Base-by-base conservation (phyloP, 2,329 filamentous ascomycete species). In the Ceratocystis ficicola region DNA sequence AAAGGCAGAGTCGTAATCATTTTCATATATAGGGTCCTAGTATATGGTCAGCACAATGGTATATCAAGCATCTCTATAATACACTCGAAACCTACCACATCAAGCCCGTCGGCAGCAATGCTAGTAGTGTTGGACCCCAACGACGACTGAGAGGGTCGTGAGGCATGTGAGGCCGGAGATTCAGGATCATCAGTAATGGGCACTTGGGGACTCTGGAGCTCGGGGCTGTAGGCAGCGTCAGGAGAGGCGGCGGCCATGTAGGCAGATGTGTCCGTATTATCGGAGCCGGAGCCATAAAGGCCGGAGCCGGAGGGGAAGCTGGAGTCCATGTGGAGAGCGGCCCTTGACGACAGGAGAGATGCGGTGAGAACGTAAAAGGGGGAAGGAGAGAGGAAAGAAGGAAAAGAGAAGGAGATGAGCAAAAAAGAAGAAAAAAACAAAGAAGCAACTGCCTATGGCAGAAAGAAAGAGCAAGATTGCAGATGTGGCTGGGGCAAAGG, bases 1-100 rank as follows among this genome's bases (percentile, higher is more conserved):
- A 65, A 62, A 65, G 15, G 66, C 66, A n/a, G 66, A 65, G 25
- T 67, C 66, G n/a, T 57, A 48, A 28, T 65, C 59, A n/a, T 32
- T 66, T 20, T 62, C 62, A 41, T 67, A 50, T 52, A 52, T 48
- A 44, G 62, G 65, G 55, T 67, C 62, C 55, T 67, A 30, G 25
- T 22, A 57, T 22, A 4, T 32, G 2, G 46, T 64, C 36, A 64
- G 48, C 44, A 44, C 25, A 36, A 15, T 28, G 30, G 12, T n/a
- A 20, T 20, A 30, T 15, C 55, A 59, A 8, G 48, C 25, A 36
- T 30, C 28, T 25, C 2, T 5, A n/a, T 15, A 20, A 30, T n/a
- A 52, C 20, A 8, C 36, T 22, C 55, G n/a, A 52, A 59, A 64
- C 65, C 52, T 57, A 67, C 65, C 62, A 67, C 65, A n/a, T 64